These are phyloP conservation scores for Aplosporella prunicola DNA, from an alignment of 2,329 filamentous ascomycete genomes.

Conservation along the genomic window DNA sequence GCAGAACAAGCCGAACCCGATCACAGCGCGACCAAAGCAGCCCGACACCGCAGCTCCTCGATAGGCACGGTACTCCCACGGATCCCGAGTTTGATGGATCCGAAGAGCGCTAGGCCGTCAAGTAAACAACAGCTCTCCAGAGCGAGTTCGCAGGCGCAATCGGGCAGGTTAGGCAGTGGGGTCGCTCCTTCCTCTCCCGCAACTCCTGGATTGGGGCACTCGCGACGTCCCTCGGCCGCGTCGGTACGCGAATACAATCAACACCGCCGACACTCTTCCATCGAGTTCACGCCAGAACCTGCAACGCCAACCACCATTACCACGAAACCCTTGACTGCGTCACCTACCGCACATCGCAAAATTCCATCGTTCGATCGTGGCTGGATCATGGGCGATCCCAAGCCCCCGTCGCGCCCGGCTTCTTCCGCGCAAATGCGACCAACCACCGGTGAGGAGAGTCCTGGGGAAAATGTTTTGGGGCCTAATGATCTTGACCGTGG, in stretches of 20 bases:
- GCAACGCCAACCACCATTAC: constrained; percentile 18
- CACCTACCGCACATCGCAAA: constrained; percentile 40
- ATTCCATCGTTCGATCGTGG: constrained; percentile 49
- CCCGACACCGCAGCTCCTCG: constrained; percentile 23
- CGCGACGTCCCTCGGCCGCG: constrained; percentile 61
- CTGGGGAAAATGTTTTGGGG: constrained; percentile 22
- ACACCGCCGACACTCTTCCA: constrained; percentile 78
- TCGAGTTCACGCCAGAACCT: constrained; percentile 51
- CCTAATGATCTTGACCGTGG: constrained; percentile 66
- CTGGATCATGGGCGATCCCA: constrained; percentile 45
- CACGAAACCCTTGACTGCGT: constrained; percentile 16
- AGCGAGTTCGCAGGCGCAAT: constrained; percentile 21
- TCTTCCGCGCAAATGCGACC: constrained; percentile 6
- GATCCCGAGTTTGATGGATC: constrained; percentile 28
- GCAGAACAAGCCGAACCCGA: constrained; percentile 40
- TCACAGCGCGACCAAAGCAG: no score
- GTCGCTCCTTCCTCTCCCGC: no score
- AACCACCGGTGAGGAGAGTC: constrained; percentile 9
- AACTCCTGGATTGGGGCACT: no score
- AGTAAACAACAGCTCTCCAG: constrained; percentile 22
- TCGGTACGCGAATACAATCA: constrained; percentile 76
- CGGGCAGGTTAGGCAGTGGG: no score
- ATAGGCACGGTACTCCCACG: constrained; percentile 30
- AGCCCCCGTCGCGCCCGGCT: constrained; percentile 14
- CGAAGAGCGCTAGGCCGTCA: constrained; percentile 20